These are phyloP conservation scores for Phaseolus lunatus DNA, from an alignment of 306 rosid genomes.

Conservation along the genomic window DNA sequence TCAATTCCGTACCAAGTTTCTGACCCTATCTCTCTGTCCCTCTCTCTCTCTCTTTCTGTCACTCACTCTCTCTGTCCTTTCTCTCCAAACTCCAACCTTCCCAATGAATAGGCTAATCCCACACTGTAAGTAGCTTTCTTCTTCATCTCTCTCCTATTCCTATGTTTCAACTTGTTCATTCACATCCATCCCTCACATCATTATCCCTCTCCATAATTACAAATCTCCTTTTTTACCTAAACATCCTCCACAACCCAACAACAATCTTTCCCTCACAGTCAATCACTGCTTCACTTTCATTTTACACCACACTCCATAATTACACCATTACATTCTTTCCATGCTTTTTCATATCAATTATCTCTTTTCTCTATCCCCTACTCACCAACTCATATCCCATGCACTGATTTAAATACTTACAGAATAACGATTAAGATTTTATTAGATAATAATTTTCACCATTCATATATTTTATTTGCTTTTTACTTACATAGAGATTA, in stretches of 20 bases:
- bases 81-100: slow-evolving; percentile 41
- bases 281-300: background rate
- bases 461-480: too few relatives aligned
- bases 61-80: slow-evolving; percentile 6
- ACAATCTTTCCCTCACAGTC: background rate
- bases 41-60: background rate
- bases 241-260: background rate
- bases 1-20: slow-evolving; percentile 49
- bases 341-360: too few relatives aligned
- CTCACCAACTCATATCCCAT: too few relatives aligned
- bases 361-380: too few relatives aligned
- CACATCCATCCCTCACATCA: slow-evolving; percentile 26
- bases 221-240: background rate
- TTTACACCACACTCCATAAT: too few relatives aligned
- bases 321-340: too few relatives aligned
- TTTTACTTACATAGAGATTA: too few relatives aligned
- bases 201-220: slow-evolving; percentile 24
- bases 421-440: too few relatives aligned
- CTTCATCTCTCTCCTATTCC: slow-evolving; percentile 35
- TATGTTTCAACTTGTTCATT: background rate
- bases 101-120: slow-evolving; percentile 49
- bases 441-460: too few relatives aligned
- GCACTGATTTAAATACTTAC: too few relatives aligned
- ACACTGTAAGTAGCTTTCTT: slow-evolving; percentile 19
- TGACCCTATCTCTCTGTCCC: slow-evolving; percentile 40